Base-by-base conservation (phyloP, 2,329 filamentous ascomycete species). In the Colletotrichum musae region DNA sequence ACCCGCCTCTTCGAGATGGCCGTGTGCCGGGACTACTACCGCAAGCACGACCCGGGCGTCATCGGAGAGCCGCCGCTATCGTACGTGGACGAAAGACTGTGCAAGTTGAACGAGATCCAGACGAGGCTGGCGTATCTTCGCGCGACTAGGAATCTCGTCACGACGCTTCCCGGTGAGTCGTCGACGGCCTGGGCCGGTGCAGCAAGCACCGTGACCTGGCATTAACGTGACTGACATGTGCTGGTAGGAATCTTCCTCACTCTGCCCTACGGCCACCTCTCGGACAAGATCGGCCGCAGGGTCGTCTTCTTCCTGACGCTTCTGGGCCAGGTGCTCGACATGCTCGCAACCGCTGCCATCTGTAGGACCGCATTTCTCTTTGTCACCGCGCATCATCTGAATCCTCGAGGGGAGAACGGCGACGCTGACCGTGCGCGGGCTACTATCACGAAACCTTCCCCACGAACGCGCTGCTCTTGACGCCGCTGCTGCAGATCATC, bases 71-170 rank as follows among this genome's bases (percentile, higher is more conserved):
- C 58, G 51, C 58, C 58, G 0, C 5, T 45, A 18, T 60, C 58
- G 7, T 60, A 60, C 7, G 48, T 60, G 18, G 58, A 60, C 18
- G 58, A 60, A 15, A 41, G 32, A 5, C 58, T 51, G 9, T 60
- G 58, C 58, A 60, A 60, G 58, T 4, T 52, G 13, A 51, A 26
- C 1, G 47, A 41, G 18, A 60, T 60, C 15, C 58, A 60, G 32
- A 60, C 47, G 7, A 60, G 36, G n/a, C 26, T 60, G 47, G 58
- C 58, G 12, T 60, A 60, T 28, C 58, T 60, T 43, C 47, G 48
- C 9, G 58, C 58, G 4, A 60, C 58, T 47, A 18, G 24, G 15
- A 18, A 6, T 15, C 21, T 60, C 0, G 52, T 52, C 7, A 39
- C n/a, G 32, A 60, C 58, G 1, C 51, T 60, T 15, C 58, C 58